phyloP scores from a whole-genome alignment of 2,329 filamentous ascomycete genomes.

The Penicillium glabrum region DNA sequence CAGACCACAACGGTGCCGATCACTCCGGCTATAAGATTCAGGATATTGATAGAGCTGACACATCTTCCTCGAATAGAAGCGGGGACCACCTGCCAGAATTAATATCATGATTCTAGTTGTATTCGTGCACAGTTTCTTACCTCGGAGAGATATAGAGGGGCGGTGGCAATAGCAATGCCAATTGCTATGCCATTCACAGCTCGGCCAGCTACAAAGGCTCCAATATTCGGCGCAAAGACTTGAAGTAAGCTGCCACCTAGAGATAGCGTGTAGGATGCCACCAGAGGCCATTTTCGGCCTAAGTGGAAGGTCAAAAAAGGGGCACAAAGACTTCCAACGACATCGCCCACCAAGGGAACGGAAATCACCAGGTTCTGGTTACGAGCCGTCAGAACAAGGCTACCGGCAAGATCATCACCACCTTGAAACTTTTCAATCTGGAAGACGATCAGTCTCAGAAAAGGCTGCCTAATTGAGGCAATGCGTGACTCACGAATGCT shows the following conservation, averaged over 20 bases:
- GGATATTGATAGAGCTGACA: conserved; percentile 33
- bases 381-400: conserved; percentile 28
- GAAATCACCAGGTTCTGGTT: conserved; percentile 39
- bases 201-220: conserved; percentile 34
- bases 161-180: conserved; percentile 35
- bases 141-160: conserved; percentile 39
- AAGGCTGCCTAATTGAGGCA: not conserved
- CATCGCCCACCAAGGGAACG: conserved; percentile 36
- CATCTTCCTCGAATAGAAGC: conserved; percentile 31
- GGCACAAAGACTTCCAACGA: conserved; percentile 33
- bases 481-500: conserved; percentile 24
- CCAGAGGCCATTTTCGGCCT: conserved; percentile 37
- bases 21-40: conserved; percentile 32
- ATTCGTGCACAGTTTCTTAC: conserved; percentile 5
- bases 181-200: conserved; percentile 33
- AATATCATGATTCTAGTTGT: not conserved
- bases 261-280: conserved; percentile 33
- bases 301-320: conserved; percentile 34
- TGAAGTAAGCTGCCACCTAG: conserved; percentile 36
- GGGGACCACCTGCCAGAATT: conserved; percentile 28
- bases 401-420: conserved; percentile 21
- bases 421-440: conserved; percentile 34
- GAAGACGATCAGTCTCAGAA: not conserved
- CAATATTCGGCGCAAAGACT: conserved; percentile 37
- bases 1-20: conserved; percentile 36